Evolutionary conservation across 495 filamentous ascomycete species (phyloP).

Genomic region (Usnea hakonensis): DNA sequence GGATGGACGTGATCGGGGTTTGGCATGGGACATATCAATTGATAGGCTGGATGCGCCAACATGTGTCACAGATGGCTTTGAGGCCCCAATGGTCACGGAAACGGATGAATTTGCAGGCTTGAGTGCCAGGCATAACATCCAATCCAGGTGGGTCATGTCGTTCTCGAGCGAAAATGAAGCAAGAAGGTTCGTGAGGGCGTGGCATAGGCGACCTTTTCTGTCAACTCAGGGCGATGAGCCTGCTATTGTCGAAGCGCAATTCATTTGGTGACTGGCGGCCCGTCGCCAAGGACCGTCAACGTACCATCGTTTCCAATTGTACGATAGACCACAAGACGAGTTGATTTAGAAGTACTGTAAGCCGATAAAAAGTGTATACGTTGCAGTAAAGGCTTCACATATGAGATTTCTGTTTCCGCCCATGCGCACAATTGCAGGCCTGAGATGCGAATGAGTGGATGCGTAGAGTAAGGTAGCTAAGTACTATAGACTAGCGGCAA

Average conservation of each 20-base stretch:
- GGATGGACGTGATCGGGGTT: conserved; percentile 38
- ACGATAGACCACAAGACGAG: too few relatives aligned
- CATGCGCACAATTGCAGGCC: too few relatives aligned
- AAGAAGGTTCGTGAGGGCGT: conserved; percentile 47
- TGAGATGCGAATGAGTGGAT: too few relatives aligned
- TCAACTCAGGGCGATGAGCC: conserved; percentile 22
- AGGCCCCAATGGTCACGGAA: not conserved
- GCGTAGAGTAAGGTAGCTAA: too few relatives aligned
- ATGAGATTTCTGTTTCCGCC: too few relatives aligned
- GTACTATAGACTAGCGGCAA: too few relatives aligned
- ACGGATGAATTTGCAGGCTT: not conserved
- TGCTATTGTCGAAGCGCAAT: conserved; percentile 36
- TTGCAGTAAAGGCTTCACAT: too few relatives aligned
- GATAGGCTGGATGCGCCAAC: conserved; percentile 12
- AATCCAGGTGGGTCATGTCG: conserved; percentile 38
- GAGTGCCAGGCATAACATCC: not conserved
- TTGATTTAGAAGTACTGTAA: too few relatives aligned
- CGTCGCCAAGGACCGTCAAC: not conserved
- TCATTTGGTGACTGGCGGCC: conserved; percentile 38
- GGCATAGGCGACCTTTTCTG: conserved; percentile 45
- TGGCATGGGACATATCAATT: conserved; percentile 22
- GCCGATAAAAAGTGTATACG: too few relatives aligned
- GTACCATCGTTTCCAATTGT: not conserved
- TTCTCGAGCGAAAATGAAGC: conserved; percentile 44
- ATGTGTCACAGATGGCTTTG: not conserved